Evolutionary conservation across 345 rosid species (phyloP).

Genomic region (Eucalyptus viminalis): DNA sequence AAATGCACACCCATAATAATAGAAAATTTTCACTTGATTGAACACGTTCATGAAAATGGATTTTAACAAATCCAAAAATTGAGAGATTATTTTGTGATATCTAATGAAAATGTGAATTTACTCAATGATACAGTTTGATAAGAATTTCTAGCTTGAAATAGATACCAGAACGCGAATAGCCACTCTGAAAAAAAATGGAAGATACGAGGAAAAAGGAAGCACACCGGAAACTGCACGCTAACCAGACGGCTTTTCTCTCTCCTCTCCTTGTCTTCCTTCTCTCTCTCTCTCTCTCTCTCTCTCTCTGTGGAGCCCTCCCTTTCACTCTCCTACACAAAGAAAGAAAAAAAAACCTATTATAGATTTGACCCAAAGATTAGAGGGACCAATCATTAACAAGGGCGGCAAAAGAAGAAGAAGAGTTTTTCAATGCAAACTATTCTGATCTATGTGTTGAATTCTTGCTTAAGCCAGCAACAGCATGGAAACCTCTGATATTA

Average conservation of each 20-base stretch:
- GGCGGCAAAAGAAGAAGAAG: background rate
- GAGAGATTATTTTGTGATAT: background rate
- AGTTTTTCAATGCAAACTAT: background rate
- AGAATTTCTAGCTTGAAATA: background rate
- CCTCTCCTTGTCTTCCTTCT: no score
- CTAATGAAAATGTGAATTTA: background rate
- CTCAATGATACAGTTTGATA: background rate
- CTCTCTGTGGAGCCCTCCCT: no score
- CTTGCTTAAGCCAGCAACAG: background rate
- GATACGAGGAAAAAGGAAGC: no score
- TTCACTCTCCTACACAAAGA: background rate
- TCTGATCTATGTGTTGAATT: background rate
- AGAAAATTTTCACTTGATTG: background rate
- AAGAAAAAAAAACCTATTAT: background rate
- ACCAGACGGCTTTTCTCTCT: no score
- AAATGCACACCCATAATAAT: rapidly evolving
- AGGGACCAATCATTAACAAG: background rate
- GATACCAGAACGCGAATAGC: background rate
- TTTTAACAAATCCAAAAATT: background rate
- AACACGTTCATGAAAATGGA: background rate
- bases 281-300: no score
- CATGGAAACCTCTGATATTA: background rate
- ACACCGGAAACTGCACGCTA: no score
- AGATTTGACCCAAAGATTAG: background rate
- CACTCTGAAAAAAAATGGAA: background rate